Evolutionary conservation across 2,329 filamentous ascomycete species (phyloP), one percentile per base, ranked within the genome.

Genomic region (Capronia coronata): DNA sequence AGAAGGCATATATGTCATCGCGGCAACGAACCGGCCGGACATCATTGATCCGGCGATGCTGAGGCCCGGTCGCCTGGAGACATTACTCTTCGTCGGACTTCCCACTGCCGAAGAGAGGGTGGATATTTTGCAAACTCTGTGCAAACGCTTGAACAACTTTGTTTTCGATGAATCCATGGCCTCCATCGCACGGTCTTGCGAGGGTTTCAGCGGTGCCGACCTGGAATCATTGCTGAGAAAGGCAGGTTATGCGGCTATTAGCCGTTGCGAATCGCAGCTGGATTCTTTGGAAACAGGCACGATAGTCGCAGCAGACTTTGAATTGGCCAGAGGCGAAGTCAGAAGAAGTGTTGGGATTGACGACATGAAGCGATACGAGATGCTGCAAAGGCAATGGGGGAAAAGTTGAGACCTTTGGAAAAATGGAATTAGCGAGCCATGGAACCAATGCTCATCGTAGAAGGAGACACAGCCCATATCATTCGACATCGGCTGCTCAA

Each of bases 31-130:
- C 67, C 75, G 93, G 0, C 91, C 91, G 0, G 91, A 97, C 64
- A 94, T 95, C 71, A 97, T 98, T 59, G 93, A 98, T 65, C 83
- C 87, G 1, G 93, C 93, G 1, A 94, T 98, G 81, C 77, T 97
- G 9, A 84, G 93, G 1, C 91, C 93, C 0, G 93, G 93, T 0
- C 83, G 93, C 21, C 76, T 98, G 1, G 91, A 90, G 57, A 91
- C 84, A 0, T 79, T 84, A n/a, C 76, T 97, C 21, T 96, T 91
- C 60, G 85, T 98, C 32, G 90, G 93, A 61, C 71, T 97, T 0
- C 93, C 93, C 0, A 83, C 81, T 21, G 74, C 83, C 0, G 75
- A 82, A 6, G 89, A 95, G 64, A 78, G 93, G 11, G 86, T 86
- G 0, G 88, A 94, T 49, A 98, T 98, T 54, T 73, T 98, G 18